These are phyloP conservation scores for Clavaria fumosa DNA, from an alignment of 768 basidiomycete genomes.

Conservation along the genomic window DNA sequence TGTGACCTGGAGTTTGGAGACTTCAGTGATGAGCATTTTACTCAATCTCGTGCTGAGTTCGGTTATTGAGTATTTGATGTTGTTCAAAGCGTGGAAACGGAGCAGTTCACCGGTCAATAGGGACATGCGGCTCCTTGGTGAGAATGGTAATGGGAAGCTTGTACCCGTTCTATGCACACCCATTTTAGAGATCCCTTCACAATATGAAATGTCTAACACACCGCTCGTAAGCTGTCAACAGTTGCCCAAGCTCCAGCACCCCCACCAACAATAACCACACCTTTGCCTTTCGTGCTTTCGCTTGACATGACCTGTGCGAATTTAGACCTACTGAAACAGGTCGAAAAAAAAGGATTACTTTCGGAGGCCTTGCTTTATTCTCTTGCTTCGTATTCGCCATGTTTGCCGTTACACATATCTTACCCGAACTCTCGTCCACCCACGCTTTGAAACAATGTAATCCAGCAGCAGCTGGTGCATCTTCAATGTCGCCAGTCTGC, in stretches of 20 bases:
- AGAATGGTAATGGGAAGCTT: slow-evolving; percentile 62
- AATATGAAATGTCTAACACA: slow-evolving; percentile 14
- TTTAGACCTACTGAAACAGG: no score
- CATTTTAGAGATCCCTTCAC: not conserved
- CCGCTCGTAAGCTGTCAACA: slow-evolving; percentile 73
- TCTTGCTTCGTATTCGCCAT: slow-evolving; percentile 42
- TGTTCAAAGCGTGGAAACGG: not conserved
- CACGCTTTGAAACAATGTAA: slow-evolving; percentile 65
- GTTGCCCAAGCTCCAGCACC: slow-evolving; percentile 67
- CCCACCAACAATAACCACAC: slow-evolving; percentile 76
- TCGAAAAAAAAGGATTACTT: no score
- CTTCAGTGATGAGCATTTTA: slow-evolving; percentile 68
- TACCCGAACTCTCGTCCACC: slow-evolving; percentile 50
- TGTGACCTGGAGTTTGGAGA: slow-evolving; percentile 62
- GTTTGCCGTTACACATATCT: slow-evolving; percentile 67
- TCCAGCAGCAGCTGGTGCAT: slow-evolving; percentile 71
- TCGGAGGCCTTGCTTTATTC: slow-evolving; percentile 50
- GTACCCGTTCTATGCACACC: slow-evolving; percentile 48
- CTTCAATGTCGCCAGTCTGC: slow-evolving; percentile 79
- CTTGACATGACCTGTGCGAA: no score
- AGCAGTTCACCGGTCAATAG: slow-evolving; percentile 58
- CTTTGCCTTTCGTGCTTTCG: slow-evolving; percentile 35
- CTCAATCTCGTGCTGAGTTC: slow-evolving; percentile 67
- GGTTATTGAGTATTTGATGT: not conserved
- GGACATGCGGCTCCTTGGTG: slow-evolving; percentile 63